phyloP scores from a whole-genome alignment of 2,329 filamentous ascomycete genomes.

The Colletotrichum siamense region DNA sequence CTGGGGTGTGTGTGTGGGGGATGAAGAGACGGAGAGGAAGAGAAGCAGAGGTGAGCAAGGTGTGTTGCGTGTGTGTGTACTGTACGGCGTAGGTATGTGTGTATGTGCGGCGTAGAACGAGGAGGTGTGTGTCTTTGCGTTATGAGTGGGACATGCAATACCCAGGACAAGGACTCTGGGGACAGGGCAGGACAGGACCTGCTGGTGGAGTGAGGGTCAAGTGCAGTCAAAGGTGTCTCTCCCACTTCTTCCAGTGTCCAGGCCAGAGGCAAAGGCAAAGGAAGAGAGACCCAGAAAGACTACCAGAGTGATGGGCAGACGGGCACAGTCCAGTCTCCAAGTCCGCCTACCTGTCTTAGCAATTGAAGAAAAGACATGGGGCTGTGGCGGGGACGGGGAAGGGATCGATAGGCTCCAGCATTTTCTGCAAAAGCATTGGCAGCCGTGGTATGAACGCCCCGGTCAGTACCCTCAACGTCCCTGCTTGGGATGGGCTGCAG shows the following conservation, averaged over 20 bases:
- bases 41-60: not conserved
- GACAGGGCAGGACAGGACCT: not conserved
- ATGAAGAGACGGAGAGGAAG: not conserved
- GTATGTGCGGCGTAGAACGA: not conserved
- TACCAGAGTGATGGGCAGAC: slow-evolving; percentile 2
- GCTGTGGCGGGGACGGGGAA: slow-evolving; percentile 32
- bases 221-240: not conserved
- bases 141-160: not conserved
- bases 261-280: not conserved
- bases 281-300: not conserved
- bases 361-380: slow-evolving; percentile 18
- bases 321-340: not conserved
- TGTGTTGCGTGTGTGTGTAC: not conserved
- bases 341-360: not conserved
- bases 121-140: not conserved
- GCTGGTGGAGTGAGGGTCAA: not conserved
- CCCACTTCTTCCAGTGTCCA: not conserved
- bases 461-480: slow-evolving; percentile 17
- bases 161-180: not conserved
- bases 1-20: not conserved
- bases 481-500: slow-evolving; percentile 14
- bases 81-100: not conserved
- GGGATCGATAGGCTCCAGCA: slow-evolving; percentile 34
- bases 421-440: slow-evolving; percentile 21
- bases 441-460: slow-evolving; percentile 3